Base-by-base conservation (phyloP, 2,329 filamentous ascomycete genomes). In the Periconia sp. region DNA sequence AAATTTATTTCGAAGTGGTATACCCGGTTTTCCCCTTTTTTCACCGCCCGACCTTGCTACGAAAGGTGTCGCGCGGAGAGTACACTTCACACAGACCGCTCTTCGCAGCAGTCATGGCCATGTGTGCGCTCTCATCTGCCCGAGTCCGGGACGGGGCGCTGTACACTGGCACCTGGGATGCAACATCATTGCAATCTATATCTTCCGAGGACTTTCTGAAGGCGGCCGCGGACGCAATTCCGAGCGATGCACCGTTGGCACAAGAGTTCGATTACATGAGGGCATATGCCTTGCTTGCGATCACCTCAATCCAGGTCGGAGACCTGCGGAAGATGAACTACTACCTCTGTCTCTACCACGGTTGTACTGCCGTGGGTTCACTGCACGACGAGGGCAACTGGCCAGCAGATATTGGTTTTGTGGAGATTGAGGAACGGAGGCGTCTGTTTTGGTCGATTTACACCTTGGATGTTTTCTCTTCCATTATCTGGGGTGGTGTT, bases 381-480 rank as follows among this genome's bases (percentile, higher is more conserved):
- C 73, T 82, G n/a, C 79, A 83, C 57, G 80, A 84, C 58, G 82
- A 85, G 59, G 67, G 72, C 6, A 73, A 78, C 13, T 85, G 82
- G 82, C 81, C 81, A 0, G 66, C 69, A 5, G 67, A 72, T 13
- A 69, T 82, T 8, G 70, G 71, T 11, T 60, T 73, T 5, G 70
- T 81, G 8, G 81, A 83, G 59, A 80, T 53, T 67, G 78, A 58
- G 59, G 82, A 31, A 20, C 44, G 20, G 31, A 20, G n/a, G 9
- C 37, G 17, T 27, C 44, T 50, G 58, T 80, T 81, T 59, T 85
- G 82, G 82, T 81, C 81, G 37, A 82, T 81, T 51, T 85, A 85
- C 60, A 81, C 79, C 9, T 68, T 85, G 1, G 82, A 85, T 52
- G 75, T 85, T 2, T 83, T 80, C 63, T 75, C 78, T 0, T 77